Base-by-base conservation (phyloP, 2,329 filamentous ascomycete species). In the Trematosphaeria pertusa region DNA sequence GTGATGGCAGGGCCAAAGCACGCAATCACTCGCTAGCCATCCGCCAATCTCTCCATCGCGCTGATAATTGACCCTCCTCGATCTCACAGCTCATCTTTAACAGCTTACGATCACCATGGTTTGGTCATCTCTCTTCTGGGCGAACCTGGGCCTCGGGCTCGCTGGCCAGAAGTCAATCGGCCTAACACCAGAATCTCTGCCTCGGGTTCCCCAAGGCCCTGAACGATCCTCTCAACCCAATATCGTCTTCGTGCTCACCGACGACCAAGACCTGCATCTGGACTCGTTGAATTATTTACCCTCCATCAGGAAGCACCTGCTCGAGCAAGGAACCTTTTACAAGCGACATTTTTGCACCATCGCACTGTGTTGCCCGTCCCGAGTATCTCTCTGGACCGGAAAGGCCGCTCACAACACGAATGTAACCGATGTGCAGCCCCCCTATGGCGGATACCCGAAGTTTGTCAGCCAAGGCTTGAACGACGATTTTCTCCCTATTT, bases 371-470 rank as follows among this genome's bases (percentile, higher is more conserved):
- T 88, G 86, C 53, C 86, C 86, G 0, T 83, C 84, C 0, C 76
- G 86, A 2, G 86, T 86, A 1, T 81, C 78, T 14, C 67, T 88
- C 1, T 83, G 79, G 78, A 87, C 85, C 0, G 86, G 86, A 1
- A 81, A 81, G 57, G 78, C 81, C 10, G 83, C 85, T 0, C 86
- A 89, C 57, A 88, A 87, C 56, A 88, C 85, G 0, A 89, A 89
- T 54, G 84, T 88, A 1, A 88, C 86, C 0, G 76, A 80, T 57
- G 76, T 81, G 2, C 70, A 63, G 14, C 75, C 81, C 32, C 81
- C 79, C 11, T 81, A 81, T 48, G 79, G 76, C 76, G 81, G 81
- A 5, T 89, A 85, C 55, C 81, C 82, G 1, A 88, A 88, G 59
- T 87, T 89, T 47, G 71, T 88, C 12, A 73, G 72, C 2, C 77